Evolutionary conservation across 2,329 filamentous ascomycete genomes (phyloP), one percentile per base, ranked within the genome.

Genomic region (Penicillium sp.): DNA sequence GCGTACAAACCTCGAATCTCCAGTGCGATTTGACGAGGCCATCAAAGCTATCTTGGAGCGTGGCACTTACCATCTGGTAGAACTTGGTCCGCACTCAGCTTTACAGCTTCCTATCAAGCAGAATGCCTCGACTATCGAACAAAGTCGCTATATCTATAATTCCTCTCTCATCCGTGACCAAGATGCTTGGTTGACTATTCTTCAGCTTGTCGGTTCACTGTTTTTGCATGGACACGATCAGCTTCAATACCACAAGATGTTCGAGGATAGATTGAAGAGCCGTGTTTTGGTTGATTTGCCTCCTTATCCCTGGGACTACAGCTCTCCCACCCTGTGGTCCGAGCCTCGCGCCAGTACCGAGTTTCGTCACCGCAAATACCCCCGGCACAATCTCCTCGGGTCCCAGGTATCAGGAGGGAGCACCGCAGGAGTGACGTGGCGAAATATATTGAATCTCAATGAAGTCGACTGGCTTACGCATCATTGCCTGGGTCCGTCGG

Each of bases 61-160:
- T 19, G 27, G 16, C n/a, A 31, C n/a, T 21, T 29, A 33, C 29
- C 27, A 31, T 11, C n/a, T 46, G 29, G 13, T 46, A 19, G 43
- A 46, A 29, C 23, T 46, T 46, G 43, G 43, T n/a, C 43, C 43
- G 15, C 43, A 46, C 10, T 46, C 25, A 10, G 23, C 23, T 29
- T 19, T 46, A 27, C 23, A 46, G 15, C 23, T 29, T 16, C 43
- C 43, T 4, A 46, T 46, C 43, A 46, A 46, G 16, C 43, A 46
- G 43, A 46, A 41, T 15, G 39, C 39, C 19, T 41, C 10, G 19
- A 41, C 39, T 5, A 10, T 41, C 6, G 39, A 41, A 23, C 39
- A 41, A 15, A 23, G 39, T 41, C 39, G 61, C 75, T 5, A 76
- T 74, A 2, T 78, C 75, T 45, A 61, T 73, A 33, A 79, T 79